Evolutionary conservation across 2,329 filamentous ascomycete species (phyloP).

Genomic region (Ceratocystis diversiconidia): DNA sequence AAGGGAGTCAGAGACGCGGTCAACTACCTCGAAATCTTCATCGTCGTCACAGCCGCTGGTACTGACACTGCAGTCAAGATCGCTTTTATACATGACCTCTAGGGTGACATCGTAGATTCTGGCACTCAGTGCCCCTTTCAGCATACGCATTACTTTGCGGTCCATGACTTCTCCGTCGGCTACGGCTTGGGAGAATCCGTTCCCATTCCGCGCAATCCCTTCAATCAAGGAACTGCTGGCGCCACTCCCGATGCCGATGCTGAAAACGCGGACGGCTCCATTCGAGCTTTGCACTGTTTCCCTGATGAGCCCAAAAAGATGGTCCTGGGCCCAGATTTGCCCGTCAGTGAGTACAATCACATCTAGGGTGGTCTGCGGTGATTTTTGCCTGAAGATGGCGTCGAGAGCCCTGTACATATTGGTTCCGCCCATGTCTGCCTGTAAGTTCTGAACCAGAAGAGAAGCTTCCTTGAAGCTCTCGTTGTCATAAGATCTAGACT

Average conservation of each 20-base stretch:
- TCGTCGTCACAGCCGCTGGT: constrained; percentile 20
- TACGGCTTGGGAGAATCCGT: constrained; percentile 49
- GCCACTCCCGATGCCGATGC: constrained; percentile 37
- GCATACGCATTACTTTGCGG: constrained; percentile 56
- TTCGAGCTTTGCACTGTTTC: constrained; percentile 28
- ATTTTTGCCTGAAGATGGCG: constrained; percentile 30
- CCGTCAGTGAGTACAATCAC: constrained; percentile 44
- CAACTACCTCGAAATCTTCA: constrained; percentile 49
- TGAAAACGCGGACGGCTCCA: constrained; percentile 37
- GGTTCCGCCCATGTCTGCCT: constrained; percentile 38
- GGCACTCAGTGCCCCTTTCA: constrained; percentile 54
- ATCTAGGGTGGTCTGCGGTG: constrained; percentile 36
- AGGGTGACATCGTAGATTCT: constrained; percentile 51
- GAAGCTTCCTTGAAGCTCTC: constrained; percentile 32
- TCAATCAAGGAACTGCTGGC: constrained; percentile 41
- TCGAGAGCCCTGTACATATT: constrained; percentile 36
- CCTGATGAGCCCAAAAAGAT: constrained; percentile 34
- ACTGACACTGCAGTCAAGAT: not conserved
- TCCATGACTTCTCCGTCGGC: constrained; percentile 50
- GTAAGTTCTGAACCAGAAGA: constrained; percentile 30
- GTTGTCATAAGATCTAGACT: constrained; percentile 33
- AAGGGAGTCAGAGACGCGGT: constrained; percentile 39
- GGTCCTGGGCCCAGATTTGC: constrained; percentile 35
- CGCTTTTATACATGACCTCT: constrained; percentile 42
- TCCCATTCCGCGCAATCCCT: constrained; percentile 39